phyloP scores from a whole-genome alignment of 768 basidiomycete genomes.

The Trametes coccinea region DNA sequence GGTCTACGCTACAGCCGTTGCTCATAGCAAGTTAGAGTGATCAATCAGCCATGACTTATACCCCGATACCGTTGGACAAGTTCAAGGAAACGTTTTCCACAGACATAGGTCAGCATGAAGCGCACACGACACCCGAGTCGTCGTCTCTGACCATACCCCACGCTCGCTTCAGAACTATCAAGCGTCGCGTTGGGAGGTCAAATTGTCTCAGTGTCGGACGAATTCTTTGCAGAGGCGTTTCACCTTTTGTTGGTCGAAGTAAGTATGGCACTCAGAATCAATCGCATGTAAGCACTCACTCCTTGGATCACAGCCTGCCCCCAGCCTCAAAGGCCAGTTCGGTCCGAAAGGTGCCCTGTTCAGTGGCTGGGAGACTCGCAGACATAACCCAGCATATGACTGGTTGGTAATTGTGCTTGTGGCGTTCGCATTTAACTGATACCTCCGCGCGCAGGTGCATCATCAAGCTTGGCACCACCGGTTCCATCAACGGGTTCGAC shows the following conservation, averaged over 20 bases:
- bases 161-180: slow-evolving; percentile 69
- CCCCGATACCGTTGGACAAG: slow-evolving; percentile 45
- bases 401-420: slow-evolving; percentile 53
- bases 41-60: slow-evolving; percentile 41
- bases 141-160: background rate
- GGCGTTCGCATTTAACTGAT: background rate
- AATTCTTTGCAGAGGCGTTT: slow-evolving; percentile 90
- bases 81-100: slow-evolving; percentile 50
- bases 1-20: background rate
- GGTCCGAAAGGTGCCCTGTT: slow-evolving; percentile 94
- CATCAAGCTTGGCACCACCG: slow-evolving; percentile 80
- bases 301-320: slow-evolving; percentile 61
- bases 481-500: slow-evolving; percentile 79
- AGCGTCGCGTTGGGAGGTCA: slow-evolving; percentile 80
- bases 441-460: slow-evolving; percentile 64
- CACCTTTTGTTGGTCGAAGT: slow-evolving; percentile 86
- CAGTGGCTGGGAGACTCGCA: slow-evolving; percentile 90
- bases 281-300: background rate
- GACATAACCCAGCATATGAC: slow-evolving; percentile 88
- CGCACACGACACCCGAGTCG: background rate
- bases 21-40: background rate
- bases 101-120: slow-evolving; percentile 46
- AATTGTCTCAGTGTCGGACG: slow-evolving; percentile 81
- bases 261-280: slow-evolving; percentile 24
- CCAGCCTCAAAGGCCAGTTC: slow-evolving; percentile 92